A percentile compares a stretch with the other conserved stretches of the same genome.
phyloP scores from a whole-genome alignment of 2,329 filamentous ascomycete genomes.

The Cercospora sp. region DNA sequence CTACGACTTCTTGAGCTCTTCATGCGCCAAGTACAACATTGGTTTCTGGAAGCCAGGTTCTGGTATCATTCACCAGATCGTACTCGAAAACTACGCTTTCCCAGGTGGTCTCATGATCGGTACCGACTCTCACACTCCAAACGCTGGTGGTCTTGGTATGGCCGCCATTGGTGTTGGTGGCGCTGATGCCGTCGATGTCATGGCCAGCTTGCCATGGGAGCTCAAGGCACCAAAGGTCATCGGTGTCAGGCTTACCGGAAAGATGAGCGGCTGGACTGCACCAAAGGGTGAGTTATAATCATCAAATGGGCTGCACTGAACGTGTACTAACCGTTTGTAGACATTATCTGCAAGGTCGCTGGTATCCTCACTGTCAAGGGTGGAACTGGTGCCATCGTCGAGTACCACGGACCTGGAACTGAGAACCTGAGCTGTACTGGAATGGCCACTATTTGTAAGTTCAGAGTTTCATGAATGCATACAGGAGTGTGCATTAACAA shows the following conservation, averaged over 20 bases:
- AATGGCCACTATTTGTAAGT: slow-evolving; percentile 74
- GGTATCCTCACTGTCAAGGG: slow-evolving; percentile 97
- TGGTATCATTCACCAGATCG: slow-evolving; percentile 98
- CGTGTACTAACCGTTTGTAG: slow-evolving; percentile 46
- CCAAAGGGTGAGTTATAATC: slow-evolving; percentile 72
- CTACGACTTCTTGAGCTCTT: slow-evolving; percentile 91
- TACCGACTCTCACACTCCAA: slow-evolving; percentile 97
- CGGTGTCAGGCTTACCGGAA: slow-evolving; percentile 89
- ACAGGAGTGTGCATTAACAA: background rate
- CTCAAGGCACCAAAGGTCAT: slow-evolving; percentile 97
- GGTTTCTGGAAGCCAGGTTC: slow-evolving; percentile 99
- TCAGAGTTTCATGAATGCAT: background rate
- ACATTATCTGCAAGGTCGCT: slow-evolving; percentile 96
- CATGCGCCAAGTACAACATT: slow-evolving; percentile 99
- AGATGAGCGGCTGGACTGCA: slow-evolving; percentile 85
- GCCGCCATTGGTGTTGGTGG: slow-evolving; percentile 91
- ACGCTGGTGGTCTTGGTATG: slow-evolving; percentile 94
- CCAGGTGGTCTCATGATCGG: slow-evolving; percentile 96
- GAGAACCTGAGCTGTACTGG: slow-evolving; percentile 76
- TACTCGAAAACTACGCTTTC: slow-evolving; percentile 96
- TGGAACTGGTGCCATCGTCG: slow-evolving; percentile 66
- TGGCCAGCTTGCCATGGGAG: slow-evolving; percentile 97
- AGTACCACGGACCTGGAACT: slow-evolving; percentile 63
- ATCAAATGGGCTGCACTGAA: background rate
- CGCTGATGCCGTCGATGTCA: slow-evolving; percentile 97